A percentile compares a stretch with the other conserved stretches of the same genome.
Evolutionary conservation across 306 rosid species (phyloP).

Genomic region (Quercus dentata): DNA sequence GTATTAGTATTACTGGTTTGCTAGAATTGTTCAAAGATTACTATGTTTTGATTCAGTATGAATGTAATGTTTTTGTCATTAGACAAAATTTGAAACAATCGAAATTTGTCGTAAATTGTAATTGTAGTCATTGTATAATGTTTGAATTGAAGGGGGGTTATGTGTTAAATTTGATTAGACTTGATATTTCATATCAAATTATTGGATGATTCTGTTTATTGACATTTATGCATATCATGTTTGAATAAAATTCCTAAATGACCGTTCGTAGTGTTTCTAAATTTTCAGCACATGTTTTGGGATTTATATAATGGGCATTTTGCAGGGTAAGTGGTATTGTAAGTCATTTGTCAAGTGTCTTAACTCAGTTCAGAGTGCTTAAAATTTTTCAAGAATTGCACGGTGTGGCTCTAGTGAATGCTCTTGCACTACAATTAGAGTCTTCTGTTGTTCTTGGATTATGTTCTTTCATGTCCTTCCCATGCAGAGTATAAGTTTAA

Average conservation of each 20-base stretch:
- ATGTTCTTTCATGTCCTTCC: conserved; percentile 36
- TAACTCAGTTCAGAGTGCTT: background rate
- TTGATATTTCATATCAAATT: too few relatives aligned
- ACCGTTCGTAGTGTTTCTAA: background rate
- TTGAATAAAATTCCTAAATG: conserved; percentile 37
- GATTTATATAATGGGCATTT: background rate
- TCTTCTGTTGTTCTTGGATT: conserved; percentile 38
- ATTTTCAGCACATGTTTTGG: background rate
- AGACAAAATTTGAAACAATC: too few relatives aligned
- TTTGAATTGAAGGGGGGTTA: too few relatives aligned
- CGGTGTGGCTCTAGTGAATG: conserved; percentile 35
- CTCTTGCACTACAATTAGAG: conserved; percentile 35
- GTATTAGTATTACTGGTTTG: background rate
- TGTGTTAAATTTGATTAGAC: too few relatives aligned
- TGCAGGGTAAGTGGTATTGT: background rate
- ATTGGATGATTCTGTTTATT: background rate
- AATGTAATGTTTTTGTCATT: too few relatives aligned
- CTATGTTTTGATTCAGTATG: too few relatives aligned
- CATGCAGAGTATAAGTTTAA: conserved; percentile 34
- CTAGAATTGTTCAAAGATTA: too few relatives aligned
- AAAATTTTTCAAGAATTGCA: background rate
- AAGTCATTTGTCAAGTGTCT: background rate
- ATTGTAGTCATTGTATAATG: too few relatives aligned
- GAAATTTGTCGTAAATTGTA: too few relatives aligned
- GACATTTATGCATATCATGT: conserved; percentile 27